These are phyloP conservation scores for Candida khao-thaluensis DNA, from an alignment of 805 yeast genomes.

Conservation along the genomic window DNA sequence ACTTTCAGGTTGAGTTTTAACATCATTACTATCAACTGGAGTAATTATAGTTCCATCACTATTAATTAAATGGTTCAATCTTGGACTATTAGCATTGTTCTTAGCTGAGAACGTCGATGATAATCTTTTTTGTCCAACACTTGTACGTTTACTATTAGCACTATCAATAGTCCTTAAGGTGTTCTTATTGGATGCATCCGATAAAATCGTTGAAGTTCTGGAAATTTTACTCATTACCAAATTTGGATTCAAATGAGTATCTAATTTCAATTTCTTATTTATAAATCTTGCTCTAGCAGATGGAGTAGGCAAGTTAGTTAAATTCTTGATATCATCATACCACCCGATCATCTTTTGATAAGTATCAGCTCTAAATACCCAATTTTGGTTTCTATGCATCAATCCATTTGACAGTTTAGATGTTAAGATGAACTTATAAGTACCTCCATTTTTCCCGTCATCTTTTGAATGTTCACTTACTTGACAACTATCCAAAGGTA, in stretches of 20 bases:
- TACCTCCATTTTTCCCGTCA: conserved; percentile 54
- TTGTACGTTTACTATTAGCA: conserved; percentile 6
- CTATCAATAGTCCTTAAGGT: conserved; percentile 12
- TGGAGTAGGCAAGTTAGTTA: conserved; percentile 64
- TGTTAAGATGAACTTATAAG: conserved; percentile 75
- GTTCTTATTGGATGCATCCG: conserved; percentile 7
- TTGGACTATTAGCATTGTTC: conserved; percentile 30
- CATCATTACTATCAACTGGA: conserved; percentile 32
- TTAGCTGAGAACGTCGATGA: conserved; percentile 40
- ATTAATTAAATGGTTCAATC: conserved; percentile 40
- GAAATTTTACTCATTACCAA: conserved; percentile 13
- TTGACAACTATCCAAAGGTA: conserved; percentile 74
- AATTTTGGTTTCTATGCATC: conserved; percentile 79
- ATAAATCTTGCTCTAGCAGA: conserved; percentile 50
- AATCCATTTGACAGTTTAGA: conserved; percentile 71
- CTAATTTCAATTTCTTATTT: conserved; percentile 22
- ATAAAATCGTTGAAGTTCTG: conserved; percentile 14
- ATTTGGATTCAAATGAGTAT: conserved; percentile 15
- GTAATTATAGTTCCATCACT: conserved; percentile 47
- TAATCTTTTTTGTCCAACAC: conserved; percentile 22
- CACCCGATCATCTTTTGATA: conserved; percentile 78
- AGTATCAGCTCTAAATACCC: conserved; percentile 91
- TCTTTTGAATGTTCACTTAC: conserved; percentile 80
- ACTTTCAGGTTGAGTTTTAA: conserved; percentile 1
- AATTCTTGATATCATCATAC: conserved; percentile 72